A percentile compares a stretch with the other conserved stretches of the same genome.
Conservation (phyloP, 768 basidiomycete genomes). For the Boletus pseudopeckii region DNA sequence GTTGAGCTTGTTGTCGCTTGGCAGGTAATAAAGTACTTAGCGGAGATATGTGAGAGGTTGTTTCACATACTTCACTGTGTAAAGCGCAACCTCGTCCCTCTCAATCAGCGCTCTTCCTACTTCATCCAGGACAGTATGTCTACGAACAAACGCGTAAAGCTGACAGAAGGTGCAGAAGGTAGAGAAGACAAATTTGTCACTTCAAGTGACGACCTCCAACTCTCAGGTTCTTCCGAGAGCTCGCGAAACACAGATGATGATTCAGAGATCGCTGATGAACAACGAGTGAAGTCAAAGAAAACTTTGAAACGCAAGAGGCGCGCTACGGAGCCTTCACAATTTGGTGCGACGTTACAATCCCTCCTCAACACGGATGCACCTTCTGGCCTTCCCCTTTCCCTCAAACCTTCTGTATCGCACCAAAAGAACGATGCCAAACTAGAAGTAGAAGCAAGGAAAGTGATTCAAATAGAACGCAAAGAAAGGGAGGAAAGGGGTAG, state of each 20-base stretch:
- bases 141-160: constrained; percentile 52
- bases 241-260: constrained; percentile 61
- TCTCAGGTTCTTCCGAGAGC: constrained; percentile 13
- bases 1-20: background rate
- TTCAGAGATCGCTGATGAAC: constrained; percentile 42
- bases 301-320: constrained; percentile 81
- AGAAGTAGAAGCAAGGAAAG: constrained; percentile 67
- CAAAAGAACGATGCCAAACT: constrained; percentile 74
- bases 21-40: background rate
- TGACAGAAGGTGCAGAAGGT: constrained; percentile 28
- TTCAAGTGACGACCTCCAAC: constrained; percentile 5
- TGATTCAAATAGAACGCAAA: constrained; percentile 66
- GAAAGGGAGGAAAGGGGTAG: constrained; percentile 69
- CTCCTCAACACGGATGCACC: constrained; percentile 71
- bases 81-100: background rate
- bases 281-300: constrained; percentile 66
- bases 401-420: constrained; percentile 69
- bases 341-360: constrained; percentile 71
- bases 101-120: background rate
- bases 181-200: constrained; percentile 8
- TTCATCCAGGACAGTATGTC: constrained; percentile 38
- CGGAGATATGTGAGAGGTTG: background rate
- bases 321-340: constrained; percentile 69
- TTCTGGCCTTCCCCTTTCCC: constrained; percentile 66
- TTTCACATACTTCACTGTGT: background rate